A percentile compares a stretch with the other conserved stretches of the same genome.
Conservation (phyloP, 768 basidiomycete species). For the Panellus pusillus region DNA sequence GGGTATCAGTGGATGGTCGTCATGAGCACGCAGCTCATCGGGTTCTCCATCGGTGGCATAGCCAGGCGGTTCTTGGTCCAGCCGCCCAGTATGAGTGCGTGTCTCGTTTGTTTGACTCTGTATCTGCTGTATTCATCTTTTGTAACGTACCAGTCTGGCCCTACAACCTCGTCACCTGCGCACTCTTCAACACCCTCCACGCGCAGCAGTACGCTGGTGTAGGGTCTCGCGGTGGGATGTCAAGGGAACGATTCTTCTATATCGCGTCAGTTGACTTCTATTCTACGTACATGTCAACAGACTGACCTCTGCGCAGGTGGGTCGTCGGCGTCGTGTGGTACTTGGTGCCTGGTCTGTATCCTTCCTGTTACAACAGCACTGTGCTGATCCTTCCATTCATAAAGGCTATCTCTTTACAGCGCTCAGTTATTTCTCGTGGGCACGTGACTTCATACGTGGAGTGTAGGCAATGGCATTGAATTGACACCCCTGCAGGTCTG, state of each 20-base stretch:
- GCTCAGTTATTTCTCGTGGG: constrained; percentile 44
- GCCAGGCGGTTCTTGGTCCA: constrained; percentile 73
- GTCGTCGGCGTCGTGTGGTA: constrained; percentile 51
- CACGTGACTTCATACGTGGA: no score
- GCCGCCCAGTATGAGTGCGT: constrained; percentile 67
- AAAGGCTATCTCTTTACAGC: constrained; percentile 35
- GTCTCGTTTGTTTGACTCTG: constrained; percentile 22
- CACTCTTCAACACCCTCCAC: constrained; percentile 80
- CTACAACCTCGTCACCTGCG: constrained; percentile 69
- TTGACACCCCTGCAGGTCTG: constrained; percentile 26
- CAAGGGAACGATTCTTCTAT: constrained; percentile 76
- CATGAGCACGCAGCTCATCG: constrained; percentile 74
- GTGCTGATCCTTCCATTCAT: no score
- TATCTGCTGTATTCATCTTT: constrained; percentile 27
- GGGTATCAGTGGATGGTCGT: constrained; percentile 77
- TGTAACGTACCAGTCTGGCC: no score
- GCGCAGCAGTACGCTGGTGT: constrained; percentile 68
- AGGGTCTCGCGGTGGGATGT: constrained; percentile 65
- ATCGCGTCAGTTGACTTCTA: constrained; percentile 50
- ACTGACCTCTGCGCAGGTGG: background rate
- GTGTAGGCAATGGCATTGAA: no score
- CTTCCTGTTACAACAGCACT: constrained; percentile 41
- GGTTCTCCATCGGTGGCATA: constrained; percentile 79
- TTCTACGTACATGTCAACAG: background rate
- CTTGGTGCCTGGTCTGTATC: constrained; percentile 78